Evolutionary conservation across 257 asterid species (phyloP).

Genomic region (Cruciata laevipes): DNA sequence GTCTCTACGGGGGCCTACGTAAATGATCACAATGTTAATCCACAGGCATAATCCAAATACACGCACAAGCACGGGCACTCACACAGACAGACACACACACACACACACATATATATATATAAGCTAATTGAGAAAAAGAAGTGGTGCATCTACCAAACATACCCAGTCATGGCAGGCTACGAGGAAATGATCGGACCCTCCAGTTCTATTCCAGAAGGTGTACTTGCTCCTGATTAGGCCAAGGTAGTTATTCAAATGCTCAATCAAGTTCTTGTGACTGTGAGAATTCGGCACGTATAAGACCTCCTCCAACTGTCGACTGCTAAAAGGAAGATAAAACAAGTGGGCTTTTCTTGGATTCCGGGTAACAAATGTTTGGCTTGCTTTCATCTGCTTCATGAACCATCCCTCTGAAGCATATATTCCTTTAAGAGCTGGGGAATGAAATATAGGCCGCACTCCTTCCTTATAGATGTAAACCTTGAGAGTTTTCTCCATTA

Average conservation of each 20-base stretch:
- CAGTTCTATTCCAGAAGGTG: slow-evolving; percentile 55
- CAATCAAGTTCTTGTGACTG: slow-evolving; percentile 29
- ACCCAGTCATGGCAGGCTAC: slow-evolving; percentile 73
- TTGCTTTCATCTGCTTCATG: slow-evolving; percentile 38
- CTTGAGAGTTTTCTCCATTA: slow-evolving; percentile 33
- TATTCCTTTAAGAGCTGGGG: slow-evolving; percentile 40
- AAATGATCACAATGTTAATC: not conserved
- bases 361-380: slow-evolving; percentile 32
- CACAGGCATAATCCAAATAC: not conserved
- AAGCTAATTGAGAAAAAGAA: not conserved
- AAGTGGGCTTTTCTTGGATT: slow-evolving; percentile 44
- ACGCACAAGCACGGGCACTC: too few relatives aligned
- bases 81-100: not conserved
- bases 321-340: slow-evolving; percentile 53
- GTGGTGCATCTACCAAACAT: not conserved
- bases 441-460: slow-evolving; percentile 36
- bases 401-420: slow-evolving; percentile 72
- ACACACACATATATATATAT: not conserved
- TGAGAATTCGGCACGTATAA: slow-evolving; percentile 48
- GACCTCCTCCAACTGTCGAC: slow-evolving; percentile 36
- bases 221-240: slow-evolving; percentile 25
- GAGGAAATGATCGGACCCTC: slow-evolving; percentile 56
- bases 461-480: slow-evolving; percentile 34
- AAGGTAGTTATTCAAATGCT: slow-evolving; percentile 27
- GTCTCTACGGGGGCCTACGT: slow-evolving; percentile 83